phyloP scores from a whole-genome alignment of 164 flowering plant species.

The Chimonanthus praecox region DNA sequence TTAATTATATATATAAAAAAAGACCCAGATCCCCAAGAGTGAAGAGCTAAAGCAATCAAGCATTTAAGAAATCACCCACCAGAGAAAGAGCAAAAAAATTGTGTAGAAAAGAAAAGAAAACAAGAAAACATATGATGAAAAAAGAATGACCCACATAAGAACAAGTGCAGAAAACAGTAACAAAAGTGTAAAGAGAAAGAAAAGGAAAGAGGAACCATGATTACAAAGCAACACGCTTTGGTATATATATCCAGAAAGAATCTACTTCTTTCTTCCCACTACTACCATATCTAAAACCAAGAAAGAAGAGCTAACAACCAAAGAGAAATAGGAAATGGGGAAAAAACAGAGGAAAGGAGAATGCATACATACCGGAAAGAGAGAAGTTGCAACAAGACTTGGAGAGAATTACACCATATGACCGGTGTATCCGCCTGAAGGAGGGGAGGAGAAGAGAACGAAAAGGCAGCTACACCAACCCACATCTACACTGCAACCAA shows the following conservation, averaged over 20 bases:
- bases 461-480: slow-evolving; percentile 8
- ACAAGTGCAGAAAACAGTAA: not conserved
- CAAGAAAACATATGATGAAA: not conserved
- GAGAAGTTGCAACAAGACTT: not conserved
- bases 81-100: not conserved
- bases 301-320: not conserved
- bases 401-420: slow-evolving; percentile 3
- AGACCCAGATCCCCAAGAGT: not conserved
- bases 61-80: not conserved
- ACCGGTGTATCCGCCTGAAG: slow-evolving; percentile 10
- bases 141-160: slow-evolving; percentile 3
- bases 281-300: not conserved
- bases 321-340: too few species aligned
- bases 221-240: not conserved
- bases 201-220: slow-evolving; percentile 1
- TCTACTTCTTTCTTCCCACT: not conserved
- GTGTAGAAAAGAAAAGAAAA: not conserved
- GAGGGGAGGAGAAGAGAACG: not conserved
- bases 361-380: not conserved
- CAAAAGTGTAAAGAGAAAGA: not conserved
- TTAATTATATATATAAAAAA: not conserved
- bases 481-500: slow-evolving; percentile 13
- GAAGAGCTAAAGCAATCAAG: not conserved
- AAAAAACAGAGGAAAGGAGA: not conserved
- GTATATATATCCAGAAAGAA: not conserved